These are phyloP conservation scores for Cercospora janseana DNA, from an alignment of 2,329 filamentous ascomycete genomes.

Conservation along the genomic window DNA sequence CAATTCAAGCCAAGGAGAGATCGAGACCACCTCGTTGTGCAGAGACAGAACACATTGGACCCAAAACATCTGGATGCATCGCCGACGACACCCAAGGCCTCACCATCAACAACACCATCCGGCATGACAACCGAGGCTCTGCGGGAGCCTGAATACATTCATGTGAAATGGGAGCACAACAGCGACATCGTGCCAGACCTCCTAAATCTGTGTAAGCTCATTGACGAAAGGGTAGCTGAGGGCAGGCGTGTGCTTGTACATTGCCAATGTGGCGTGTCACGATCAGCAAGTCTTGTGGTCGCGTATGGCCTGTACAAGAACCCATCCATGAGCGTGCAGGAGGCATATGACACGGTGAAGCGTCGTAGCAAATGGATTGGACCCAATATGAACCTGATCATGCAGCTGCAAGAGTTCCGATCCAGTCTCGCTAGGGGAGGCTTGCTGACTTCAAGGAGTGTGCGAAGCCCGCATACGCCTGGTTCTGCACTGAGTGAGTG, in stretches of 20 bases:
- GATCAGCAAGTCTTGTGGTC: conserved; percentile 81
- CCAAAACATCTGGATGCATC: conserved; percentile 35
- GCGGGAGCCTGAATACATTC: conserved; percentile 72
- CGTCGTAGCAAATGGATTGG: conserved; percentile 83
- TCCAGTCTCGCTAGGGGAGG: conserved; percentile 46
- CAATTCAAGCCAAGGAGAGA: conserved; percentile 36
- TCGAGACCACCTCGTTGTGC: conserved; percentile 16
- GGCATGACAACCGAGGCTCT: conserved; percentile 29
- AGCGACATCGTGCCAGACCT: conserved; percentile 79
- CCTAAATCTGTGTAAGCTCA: conserved; percentile 70
- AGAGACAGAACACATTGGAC: conserved; percentile 6
- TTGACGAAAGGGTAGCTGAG: conserved; percentile 68
- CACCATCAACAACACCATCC: conserved; percentile 42
- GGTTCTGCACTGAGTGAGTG: conserved; percentile 37
- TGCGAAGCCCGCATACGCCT: conserved; percentile 37
- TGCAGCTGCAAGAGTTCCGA: conserved; percentile 77
- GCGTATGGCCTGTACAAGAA: conserved; percentile 81
- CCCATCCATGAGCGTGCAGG: conserved; percentile 72
- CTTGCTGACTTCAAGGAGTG: conserved; percentile 35
- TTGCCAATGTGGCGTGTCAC: conserved; percentile 81
- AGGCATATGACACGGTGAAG: conserved; percentile 79
- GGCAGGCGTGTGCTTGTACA: conserved; percentile 79
- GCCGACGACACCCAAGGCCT: conserved; percentile 54
- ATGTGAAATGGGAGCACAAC: conserved; percentile 86
- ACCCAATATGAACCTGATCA: conserved; percentile 89